Conservation (phyloP, 129 eudicot species). For the Pseudognaphalium luteoalbum region DNA sequence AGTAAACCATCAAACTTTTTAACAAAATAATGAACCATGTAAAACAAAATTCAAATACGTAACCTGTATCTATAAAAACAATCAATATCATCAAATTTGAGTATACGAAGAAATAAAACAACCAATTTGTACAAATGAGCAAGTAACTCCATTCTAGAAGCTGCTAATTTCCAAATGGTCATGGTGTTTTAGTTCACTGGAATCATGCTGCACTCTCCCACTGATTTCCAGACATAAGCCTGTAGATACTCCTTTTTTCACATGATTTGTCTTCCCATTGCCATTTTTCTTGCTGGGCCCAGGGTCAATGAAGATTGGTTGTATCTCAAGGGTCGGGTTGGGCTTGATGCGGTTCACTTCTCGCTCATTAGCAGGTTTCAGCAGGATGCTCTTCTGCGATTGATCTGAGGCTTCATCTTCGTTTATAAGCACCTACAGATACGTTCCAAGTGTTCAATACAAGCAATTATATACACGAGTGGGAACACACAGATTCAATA, state of each 20-base stretch:
- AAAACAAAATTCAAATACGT: too few relatives aligned
- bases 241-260: slow-evolving; percentile 45
- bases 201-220: slow-evolving; percentile 91
- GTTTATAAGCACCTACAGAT: slow-evolving; percentile 66
- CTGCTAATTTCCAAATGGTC: slow-evolving; percentile 35
- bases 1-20: too few relatives aligned
- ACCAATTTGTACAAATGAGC: not conserved
- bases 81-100: not conserved
- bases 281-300: slow-evolving; percentile 55
- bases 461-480: not conserved
- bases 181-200: slow-evolving; percentile 43
- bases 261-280: slow-evolving; percentile 31
- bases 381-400: slow-evolving; percentile 54
- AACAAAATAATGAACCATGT: too few relatives aligned
- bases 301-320: slow-evolving; percentile 83
- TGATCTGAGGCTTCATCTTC: slow-evolving; percentile 73
- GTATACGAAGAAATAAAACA: not conserved
- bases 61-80: too few relatives aligned
- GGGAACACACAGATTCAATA: not conserved
- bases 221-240: slow-evolving; percentile 90
- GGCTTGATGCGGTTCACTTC: slow-evolving; percentile 82
- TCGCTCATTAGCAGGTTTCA: slow-evolving; percentile 62
- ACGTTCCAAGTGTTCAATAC: slow-evolving; percentile 7
- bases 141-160: slow-evolving; percentile 15
- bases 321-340: slow-evolving; percentile 70